A percentile compares a stretch with the other conserved stretches of the same genome.
Evolutionary conservation across 1,139 yeast species (phyloP).

Genomic region (Candida labiduridarum): DNA sequence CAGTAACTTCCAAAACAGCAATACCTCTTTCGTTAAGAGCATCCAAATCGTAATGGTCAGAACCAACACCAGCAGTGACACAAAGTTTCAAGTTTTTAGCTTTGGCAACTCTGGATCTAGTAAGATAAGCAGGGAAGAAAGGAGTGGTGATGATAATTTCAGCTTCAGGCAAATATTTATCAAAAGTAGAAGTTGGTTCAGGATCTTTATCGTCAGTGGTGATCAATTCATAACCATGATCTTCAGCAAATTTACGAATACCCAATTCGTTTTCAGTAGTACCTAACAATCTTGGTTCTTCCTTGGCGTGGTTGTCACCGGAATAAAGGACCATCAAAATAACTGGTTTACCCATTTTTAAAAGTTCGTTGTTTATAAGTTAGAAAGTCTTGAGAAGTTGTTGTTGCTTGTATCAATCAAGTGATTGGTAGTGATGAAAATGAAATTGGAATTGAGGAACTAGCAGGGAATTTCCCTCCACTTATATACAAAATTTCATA

Average conservation of each 20-base stretch:
- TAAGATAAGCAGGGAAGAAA: conserved; percentile 80
- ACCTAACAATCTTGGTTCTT: conserved; percentile 66
- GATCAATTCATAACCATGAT: conserved; percentile 67
- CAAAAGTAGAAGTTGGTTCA: conserved; percentile 54
- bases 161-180: conserved; percentile 67
- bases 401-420: conserved; percentile 1
- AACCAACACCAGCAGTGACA: conserved; percentile 84
- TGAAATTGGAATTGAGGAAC: too few relatives aligned
- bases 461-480: too few relatives aligned
- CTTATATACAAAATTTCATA: conserved; percentile 7
- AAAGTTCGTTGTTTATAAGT: conserved; percentile 10
- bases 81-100: conserved; percentile 76
- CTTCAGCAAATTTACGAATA: conserved; percentile 62
- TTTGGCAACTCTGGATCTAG: conserved; percentile 62
- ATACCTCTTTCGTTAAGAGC: conserved; percentile 68
- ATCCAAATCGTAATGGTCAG: conserved; percentile 76
- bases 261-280: conserved; percentile 79
- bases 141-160: conserved; percentile 83
- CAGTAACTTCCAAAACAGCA: conserved; percentile 79
- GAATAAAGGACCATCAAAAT: conserved; percentile 59
- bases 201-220: conserved; percentile 75
- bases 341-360: conserved; percentile 28
- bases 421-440: not conserved
- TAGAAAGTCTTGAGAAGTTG: not conserved
- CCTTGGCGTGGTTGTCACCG: conserved; percentile 59